Evolutionary conservation across 225 moss, liverwort and hornwort genomes (phyloP).

Genomic region (Pseudisothecium myosuroides): DNA sequence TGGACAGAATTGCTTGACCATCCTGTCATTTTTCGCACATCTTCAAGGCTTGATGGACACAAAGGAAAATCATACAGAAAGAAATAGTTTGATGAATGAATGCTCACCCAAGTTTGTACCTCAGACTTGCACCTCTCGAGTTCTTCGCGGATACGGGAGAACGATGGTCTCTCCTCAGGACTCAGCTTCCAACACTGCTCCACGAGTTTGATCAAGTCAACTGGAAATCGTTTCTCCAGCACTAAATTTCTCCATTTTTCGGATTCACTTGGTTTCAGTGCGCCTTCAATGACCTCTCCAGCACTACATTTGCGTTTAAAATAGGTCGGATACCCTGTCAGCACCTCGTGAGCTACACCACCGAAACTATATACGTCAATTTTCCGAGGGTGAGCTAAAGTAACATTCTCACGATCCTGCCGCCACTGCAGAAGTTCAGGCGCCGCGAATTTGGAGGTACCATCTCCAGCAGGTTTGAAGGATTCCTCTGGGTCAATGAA

Average conservation of each 20-base stretch:
- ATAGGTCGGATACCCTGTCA: background rate
- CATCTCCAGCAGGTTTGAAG: background rate
- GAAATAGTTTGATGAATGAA: background rate
- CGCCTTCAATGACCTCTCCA: background rate
- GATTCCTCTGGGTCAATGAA: background rate
- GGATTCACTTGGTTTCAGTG: background rate
- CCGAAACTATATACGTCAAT: constrained; percentile 1
- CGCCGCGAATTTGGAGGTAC: background rate
- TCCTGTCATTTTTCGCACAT: background rate
- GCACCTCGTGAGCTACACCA: background rate
- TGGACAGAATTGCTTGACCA: background rate
- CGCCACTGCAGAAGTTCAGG: background rate
- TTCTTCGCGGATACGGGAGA: background rate
- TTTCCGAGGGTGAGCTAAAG: rapidly evolving
- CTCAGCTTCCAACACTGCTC: background rate
- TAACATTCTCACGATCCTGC: rapidly evolving
- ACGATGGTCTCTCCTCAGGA: background rate
- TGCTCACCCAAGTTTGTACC: background rate
- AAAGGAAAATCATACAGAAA: no score
- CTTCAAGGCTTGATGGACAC: background rate
- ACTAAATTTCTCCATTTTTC: background rate
- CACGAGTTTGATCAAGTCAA: background rate
- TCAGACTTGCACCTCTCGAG: background rate
- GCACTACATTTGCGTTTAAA: background rate
- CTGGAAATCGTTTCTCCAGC: background rate